These are phyloP conservation scores for Brasilioporus rufonigricans DNA, from an alignment of 768 basidiomycete species.

Conservation along the genomic window DNA sequence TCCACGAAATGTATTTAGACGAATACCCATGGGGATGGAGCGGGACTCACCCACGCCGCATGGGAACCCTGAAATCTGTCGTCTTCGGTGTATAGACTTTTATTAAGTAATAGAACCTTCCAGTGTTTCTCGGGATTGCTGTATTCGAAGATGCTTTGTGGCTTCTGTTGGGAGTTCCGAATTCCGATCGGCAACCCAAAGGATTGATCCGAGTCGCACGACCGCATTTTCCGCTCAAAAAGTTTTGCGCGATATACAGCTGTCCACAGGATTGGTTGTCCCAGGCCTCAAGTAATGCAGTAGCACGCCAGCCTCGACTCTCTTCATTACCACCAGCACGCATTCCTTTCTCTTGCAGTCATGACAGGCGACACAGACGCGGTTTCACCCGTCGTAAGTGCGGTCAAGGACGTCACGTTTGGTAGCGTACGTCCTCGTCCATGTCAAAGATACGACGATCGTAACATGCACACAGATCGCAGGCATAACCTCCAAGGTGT, in stretches of 20 bases:
- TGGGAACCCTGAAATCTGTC: too few relatives aligned
- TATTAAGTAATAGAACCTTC: too few relatives aligned
- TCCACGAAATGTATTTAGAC: constrained; percentile 52
- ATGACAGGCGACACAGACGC: constrained; percentile 24
- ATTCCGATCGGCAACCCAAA: constrained; percentile 3
- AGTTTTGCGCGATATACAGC: constrained; percentile 12
- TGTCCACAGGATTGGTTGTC: constrained; percentile 24
- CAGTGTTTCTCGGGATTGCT: too few relatives aligned
- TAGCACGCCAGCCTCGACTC: constrained; percentile 14
- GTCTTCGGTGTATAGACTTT: too few relatives aligned
- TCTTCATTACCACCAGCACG: neutral
- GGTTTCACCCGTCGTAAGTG: constrained; percentile 17
- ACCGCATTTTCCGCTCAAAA: constrained; percentile 20
- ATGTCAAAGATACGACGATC: neutral
- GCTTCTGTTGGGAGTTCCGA: too few relatives aligned
- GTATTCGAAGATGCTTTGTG: too few relatives aligned
- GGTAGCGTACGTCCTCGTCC: constrained; percentile 47
- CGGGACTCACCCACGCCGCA: neutral
- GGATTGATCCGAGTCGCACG: constrained; percentile 5
- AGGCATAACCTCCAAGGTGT: constrained; percentile 81
- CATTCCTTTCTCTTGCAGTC: neutral
- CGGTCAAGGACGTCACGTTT: constrained; percentile 51
- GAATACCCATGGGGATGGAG: neutral
- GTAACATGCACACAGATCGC: constrained; percentile 50
- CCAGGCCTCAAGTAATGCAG: constrained; percentile 23